Evolutionary conservation across 768 basidiomycete species (phyloP), one percentile per base, ranked within the genome.

Genomic region (Chalciporus chontae): DNA sequence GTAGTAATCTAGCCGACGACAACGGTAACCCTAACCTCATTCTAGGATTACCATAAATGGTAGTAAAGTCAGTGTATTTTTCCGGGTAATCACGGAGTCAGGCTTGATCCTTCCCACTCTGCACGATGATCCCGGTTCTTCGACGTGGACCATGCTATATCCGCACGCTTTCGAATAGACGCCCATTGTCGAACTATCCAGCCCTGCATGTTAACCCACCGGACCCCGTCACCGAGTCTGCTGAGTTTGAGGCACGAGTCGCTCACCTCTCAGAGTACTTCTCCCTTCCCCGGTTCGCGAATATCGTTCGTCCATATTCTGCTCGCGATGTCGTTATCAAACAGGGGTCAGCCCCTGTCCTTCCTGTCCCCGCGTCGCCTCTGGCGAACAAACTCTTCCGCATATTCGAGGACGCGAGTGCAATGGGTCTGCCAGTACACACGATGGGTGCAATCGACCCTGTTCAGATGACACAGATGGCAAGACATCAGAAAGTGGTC

Each of bases 391-490:
- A 95, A 69, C 77, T 97, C n/a, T 88, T 80, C 65, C 71, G 74
- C 11, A 63, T 84, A 8, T 76, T 97, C 41, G 71, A 75, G 17
- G 77, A 79, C 42, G 83, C 85, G 39, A 80, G 81, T 19, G 77
- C 74, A 32, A 78, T 78, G 34, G 78, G 79, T 26, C 73, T 74
- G 55, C 91, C 93, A 0, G 79, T 95, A 11, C 89, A 91, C 59
- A 95, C 94, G 2, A 85, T 94, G 81, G 93, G 93, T 36, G 92
- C 90, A 4, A 87, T 96, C 53, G 94, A 96, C 65, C 92, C 93
- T 0, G 80, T 94, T 13, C 93, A 91, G 71, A 90, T 94, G 87
- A 93, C 90, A 0, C 93, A 96, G 71, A 91, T 92, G 89, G 94
- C 90, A 8, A 73, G 72, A 45, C 79, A 89, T 60, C 87, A 90